Conservation (phyloP, 768 basidiomycete genomes). For the Amanita subjunquillea region DNA sequence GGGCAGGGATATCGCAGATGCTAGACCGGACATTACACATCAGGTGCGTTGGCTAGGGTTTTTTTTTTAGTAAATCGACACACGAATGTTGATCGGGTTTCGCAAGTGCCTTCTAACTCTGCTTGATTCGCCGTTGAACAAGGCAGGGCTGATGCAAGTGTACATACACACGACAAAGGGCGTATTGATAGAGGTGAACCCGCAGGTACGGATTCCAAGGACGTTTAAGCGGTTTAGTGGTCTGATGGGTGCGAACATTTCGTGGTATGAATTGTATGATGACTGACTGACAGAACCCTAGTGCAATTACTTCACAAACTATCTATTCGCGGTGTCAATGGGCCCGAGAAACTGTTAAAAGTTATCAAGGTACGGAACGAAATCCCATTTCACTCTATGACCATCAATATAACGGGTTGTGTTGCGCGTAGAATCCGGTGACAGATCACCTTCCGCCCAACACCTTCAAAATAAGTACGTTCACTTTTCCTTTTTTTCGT, state of each 20-base stretch:
- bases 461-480: conserved; percentile 88
- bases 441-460: conserved; percentile 91
- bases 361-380: conserved; percentile 72
- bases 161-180: conserved; percentile 97
- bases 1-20: conserved; percentile 95
- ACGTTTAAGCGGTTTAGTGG: conserved; percentile 99
- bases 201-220: conserved; percentile 92
- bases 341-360: conserved; percentile 92
- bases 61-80: conserved; percentile 6
- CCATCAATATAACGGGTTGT: neutral
- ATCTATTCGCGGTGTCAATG: conserved; percentile 92
- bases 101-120: conserved; percentile 86
- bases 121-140: conserved; percentile 96
- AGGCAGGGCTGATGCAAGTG: conserved; percentile 91
- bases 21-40: conserved; percentile 98
- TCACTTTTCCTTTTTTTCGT: conserved; percentile 1
- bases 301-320: conserved; percentile 96
- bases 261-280: neutral
- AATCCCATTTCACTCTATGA: neutral
- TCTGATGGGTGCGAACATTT: conserved; percentile 72
- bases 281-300: conserved; percentile 18
- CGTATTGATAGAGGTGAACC: conserved; percentile 96
- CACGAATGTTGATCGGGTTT: neutral
- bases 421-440: conserved; percentile 69
- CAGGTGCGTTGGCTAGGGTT: conserved; percentile 46